Percentiles rank a stretch among this genome's conserved stretches.
phyloP scores from a whole-genome alignment of 176 grass and related monocot species.

The Oryza glaberrima region DNA sequence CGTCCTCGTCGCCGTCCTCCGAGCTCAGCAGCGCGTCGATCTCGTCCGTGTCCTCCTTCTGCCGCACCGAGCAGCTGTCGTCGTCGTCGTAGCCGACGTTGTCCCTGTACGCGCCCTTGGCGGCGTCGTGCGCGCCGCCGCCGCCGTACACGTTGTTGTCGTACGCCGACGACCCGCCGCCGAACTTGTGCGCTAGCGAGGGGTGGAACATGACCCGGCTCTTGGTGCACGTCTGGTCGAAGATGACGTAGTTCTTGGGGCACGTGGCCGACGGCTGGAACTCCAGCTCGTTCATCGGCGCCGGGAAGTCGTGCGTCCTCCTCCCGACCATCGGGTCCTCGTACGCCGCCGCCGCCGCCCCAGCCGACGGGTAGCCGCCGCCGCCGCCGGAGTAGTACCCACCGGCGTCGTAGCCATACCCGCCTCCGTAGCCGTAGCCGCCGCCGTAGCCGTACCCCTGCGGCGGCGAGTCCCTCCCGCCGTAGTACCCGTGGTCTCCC shows the following conservation, averaged over 20 bases:
- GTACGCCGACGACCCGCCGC: conserved; percentile 44
- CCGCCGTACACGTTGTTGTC: conserved; percentile 30
- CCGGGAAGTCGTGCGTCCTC: conserved; percentile 70
- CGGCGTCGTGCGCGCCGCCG: conserved; percentile 30
- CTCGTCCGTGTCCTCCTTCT: conserved; percentile 85
- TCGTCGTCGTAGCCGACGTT: background rate
- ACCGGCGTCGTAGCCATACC: conserved; percentile 46
- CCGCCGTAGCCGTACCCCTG: conserved; percentile 52
- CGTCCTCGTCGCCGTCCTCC: conserved; percentile 83
- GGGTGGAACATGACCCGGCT: conserved; percentile 98
- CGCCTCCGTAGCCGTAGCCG: conserved; percentile 34
- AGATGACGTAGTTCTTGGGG: conserved; percentile 97
- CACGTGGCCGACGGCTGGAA: conserved; percentile 88
- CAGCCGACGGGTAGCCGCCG: conserved; percentile 39
- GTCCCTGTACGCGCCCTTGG: conserved; percentile 50
- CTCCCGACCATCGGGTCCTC: conserved; percentile 53
- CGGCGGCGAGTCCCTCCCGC: conserved; percentile 52
- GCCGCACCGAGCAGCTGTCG: conserved; percentile 45
- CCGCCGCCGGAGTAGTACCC: conserved; percentile 45
- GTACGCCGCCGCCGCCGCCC: conserved; percentile 37
- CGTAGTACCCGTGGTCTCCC: conserved; percentile 57
- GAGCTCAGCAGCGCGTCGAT: conserved; percentile 95
- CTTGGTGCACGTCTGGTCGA: conserved; percentile 81
- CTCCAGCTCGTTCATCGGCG: conserved; percentile 76
- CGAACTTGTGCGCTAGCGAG: conserved; percentile 73